Base-by-base conservation (phyloP, 345 rosid genomes). In the Hibiscus mutabilis region DNA sequence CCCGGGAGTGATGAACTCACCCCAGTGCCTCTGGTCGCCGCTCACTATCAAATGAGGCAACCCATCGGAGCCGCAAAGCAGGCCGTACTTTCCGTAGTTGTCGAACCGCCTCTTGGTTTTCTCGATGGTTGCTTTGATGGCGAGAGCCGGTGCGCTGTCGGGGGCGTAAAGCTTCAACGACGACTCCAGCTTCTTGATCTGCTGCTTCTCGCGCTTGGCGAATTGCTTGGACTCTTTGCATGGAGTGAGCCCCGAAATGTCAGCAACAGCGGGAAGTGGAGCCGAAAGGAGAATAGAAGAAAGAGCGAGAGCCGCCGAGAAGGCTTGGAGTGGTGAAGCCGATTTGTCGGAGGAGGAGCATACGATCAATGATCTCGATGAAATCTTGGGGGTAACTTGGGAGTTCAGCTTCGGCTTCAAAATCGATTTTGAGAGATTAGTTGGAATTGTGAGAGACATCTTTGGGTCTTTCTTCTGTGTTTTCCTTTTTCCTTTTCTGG, bases 1-100 rank as follows among this genome's bases (percentile, higher is more conserved):
- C 42, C 99, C 97, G 0, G 99, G 99, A 0, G 97, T 95, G 46
- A 95, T 86, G 80, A 95, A 95, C 88, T 95, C 99, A 13, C 99
- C 99, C 97, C 99, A 95, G 68, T 95, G 99, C 82, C 93, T 77
- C 84, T 92, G 97, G 82, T 95, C 99, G 4, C 99, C 97, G 59
- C 89, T 95, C 81, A 95, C 97, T 6, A 92, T 92, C 89, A 95
- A 62, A 47, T 95, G 99, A 0, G 99, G 99, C 55, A 95, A 75
- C 76, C 99, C 99, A 35, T 95, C 99, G 0, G 97, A 75, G 0
- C 99, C 99, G 31, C 97, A 95, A 0, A 95, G 84, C 55, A 95
- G 70, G 0, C 99, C 99, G 35, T 90, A 86, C 42, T 91, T 92
- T n/a, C 96, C 97, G 33, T 92, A 91, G 83, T 89, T 89, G 51